These are phyloP conservation scores for Geotrichum ghanense DNA, from an alignment of 805 yeast species.

Conservation along the genomic window DNA sequence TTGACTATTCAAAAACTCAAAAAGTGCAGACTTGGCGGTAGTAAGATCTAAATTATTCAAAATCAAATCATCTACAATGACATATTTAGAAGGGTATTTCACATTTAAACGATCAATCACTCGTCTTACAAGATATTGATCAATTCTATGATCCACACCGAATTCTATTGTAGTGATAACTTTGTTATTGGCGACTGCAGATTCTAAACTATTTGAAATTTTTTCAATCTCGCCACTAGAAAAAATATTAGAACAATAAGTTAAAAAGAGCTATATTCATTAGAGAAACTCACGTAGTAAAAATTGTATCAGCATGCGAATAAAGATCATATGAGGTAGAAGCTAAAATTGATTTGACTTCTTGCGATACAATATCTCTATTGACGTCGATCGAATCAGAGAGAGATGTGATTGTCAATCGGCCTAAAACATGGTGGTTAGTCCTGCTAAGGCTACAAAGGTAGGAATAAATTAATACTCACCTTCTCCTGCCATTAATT, in stretches of 20 bases:
- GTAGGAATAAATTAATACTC: not conserved
- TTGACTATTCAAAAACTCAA: not conserved
- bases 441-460: too few species aligned
- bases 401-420: conserved; percentile 11
- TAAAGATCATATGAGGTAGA: not conserved
- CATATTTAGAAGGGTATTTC: not conserved
- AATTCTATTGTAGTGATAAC: not conserved
- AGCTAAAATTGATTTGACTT: conserved; percentile 1
- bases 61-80: not conserved
- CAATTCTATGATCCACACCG: not conserved
- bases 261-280: not conserved
- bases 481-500: conserved; percentile 7
- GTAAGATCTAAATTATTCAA: not conserved
- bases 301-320: not conserved
- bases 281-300: not conserved
- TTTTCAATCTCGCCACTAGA: conserved; percentile 7
- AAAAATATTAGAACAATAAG: conserved; percentile 3
- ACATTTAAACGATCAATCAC: not conserved
- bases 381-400: conserved; percentile 10
- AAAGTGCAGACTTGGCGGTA: not conserved
- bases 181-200: not conserved
- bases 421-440: conserved; percentile 2
- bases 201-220: not conserved
- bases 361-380: conserved; percentile 5
- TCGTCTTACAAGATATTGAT: not conserved